Percentiles rank a stretch among this genome's conserved stretches.
Conservation (phyloP, 106 monocot genomes). For the Dioscorea dumetorum region DNA sequence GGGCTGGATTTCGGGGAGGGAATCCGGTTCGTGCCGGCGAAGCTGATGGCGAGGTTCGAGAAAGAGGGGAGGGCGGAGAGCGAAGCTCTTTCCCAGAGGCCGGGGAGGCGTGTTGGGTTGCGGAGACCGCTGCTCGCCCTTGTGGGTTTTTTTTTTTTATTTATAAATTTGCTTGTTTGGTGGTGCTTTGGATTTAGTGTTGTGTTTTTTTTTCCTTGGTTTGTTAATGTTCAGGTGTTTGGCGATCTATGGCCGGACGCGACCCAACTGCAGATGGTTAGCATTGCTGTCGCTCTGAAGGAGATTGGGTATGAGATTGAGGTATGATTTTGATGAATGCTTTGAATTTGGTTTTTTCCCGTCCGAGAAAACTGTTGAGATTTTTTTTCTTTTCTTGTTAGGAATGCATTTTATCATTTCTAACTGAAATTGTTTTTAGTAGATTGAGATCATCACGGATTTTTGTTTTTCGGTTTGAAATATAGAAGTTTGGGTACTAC, state of each 20-base stretch:
- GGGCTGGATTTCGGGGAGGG: slow-evolving; percentile 61
- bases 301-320: slow-evolving; percentile 59
- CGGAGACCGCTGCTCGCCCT: slow-evolving; percentile 48
- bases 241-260: slow-evolving; percentile 36
- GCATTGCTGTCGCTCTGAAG: slow-evolving; percentile 41
- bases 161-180: not conserved
- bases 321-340: slow-evolving; percentile 17
- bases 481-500: too few relatives aligned
- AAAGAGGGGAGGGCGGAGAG: slow-evolving; percentile 41
- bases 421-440: too few relatives aligned
- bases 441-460: too few relatives aligned
- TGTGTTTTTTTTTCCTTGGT: not conserved
- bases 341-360: too few relatives aligned
- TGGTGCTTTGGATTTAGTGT: not conserved
- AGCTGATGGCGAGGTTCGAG: slow-evolving; percentile 47
- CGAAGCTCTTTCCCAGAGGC: slow-evolving; percentile 14
- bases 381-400: too few relatives aligned
- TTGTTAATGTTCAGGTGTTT: slow-evolving; percentile 32
- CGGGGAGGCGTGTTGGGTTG: slow-evolving; percentile 24
- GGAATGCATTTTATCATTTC: too few relatives aligned
- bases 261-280: slow-evolving; percentile 60
- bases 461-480: too few relatives aligned
- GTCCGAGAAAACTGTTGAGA: too few relatives aligned
- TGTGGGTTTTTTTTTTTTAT: slow-evolving; percentile 36
- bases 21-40: slow-evolving; percentile 42